Base-by-base conservation (phyloP, 2,329 filamentous ascomycete genomes). In the Fusarium acutatum region DNA sequence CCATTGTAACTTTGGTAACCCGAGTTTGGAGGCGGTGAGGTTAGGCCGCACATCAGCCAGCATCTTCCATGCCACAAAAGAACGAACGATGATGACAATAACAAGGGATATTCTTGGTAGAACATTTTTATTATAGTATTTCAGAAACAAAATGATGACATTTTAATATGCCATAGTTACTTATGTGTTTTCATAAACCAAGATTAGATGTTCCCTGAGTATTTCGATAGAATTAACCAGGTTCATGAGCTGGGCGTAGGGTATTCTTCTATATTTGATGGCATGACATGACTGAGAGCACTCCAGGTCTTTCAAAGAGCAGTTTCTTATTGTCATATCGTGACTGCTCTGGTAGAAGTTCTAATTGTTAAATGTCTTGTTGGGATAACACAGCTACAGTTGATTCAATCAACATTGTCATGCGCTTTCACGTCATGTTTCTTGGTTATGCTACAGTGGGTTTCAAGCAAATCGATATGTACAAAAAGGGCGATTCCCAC, bases 341-440 rank as follows among this genome's bases (percentile, higher is more conserved):
- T 38, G 24, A n/a, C 13, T 54, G 11, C 11, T n/a, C 24, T 40
- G 20, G 40, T 54, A 17, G 14, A 9, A 38, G n/a, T 28, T 13
- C 14, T 22, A 17, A 28, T 40, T 22, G 8, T n/a, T 20, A 9
- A 13, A 5, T 15, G 18, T 12, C 6, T 18, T 40, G 8, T 6
- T 26, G 9, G 40, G 34, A 38, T 17, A 22, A 22, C 24, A n/a
- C 34, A 14, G 26, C 32, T 30, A 12, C 15, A 10, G 9, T 22
- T 15, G 22, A 35, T 28, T 17, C 20, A 30, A 35, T 47, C 26
- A 12, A 17, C 22, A 6, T 38, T 61, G 28, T 26, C 20, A 22
- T 37, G 38, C 15, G 18, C 32, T 44, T 7, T 41, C n/a, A 47
- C 67, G 67, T 78, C 77, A 77, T 78, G 74, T 49, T 76, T 74